Evolutionary conservation across 78 protist species (phyloP).

Genomic region (Isochrysis galbana): DNA sequence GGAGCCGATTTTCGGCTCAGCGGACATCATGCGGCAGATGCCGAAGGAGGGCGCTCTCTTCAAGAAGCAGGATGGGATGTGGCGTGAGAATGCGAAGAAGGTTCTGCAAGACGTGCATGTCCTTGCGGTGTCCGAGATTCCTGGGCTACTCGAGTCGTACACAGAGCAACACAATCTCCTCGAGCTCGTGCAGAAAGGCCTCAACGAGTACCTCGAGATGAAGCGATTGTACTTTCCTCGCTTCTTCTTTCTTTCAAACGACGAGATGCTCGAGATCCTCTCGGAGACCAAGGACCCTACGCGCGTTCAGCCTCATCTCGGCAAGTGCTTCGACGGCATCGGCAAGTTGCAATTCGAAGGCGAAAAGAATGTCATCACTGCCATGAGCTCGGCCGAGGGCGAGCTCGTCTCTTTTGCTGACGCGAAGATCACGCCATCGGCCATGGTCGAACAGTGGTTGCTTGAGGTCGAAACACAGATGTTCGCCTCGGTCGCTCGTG

Average conservation of each 20-base stretch:
- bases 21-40: slow-evolving; percentile 72
- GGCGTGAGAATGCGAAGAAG: slow-evolving; percentile 51
- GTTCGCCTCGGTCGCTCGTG: not conserved
- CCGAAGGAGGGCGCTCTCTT: slow-evolving; percentile 68
- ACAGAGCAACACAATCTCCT: slow-evolving; percentile 55
- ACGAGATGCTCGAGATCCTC: slow-evolving; percentile 77
- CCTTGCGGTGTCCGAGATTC: slow-evolving; percentile 27
- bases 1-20: slow-evolving; percentile 73
- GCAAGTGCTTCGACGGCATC: slow-evolving; percentile 81
- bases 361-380: slow-evolving; percentile 23
- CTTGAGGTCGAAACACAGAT: slow-evolving; percentile 43
- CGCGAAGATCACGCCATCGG: not conserved
- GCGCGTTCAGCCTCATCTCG: slow-evolving; percentile 81
- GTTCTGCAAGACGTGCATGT: slow-evolving; percentile 45
- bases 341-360: slow-evolving; percentile 52
- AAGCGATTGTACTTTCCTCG: slow-evolving; percentile 77
- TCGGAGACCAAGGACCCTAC: slow-evolving; percentile 72
- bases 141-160: slow-evolving; percentile 44
- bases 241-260: slow-evolving; percentile 81
- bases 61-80: slow-evolving; percentile 59
- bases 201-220: slow-evolving; percentile 70
- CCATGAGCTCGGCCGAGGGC: slow-evolving; percentile 59
- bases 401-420: slow-evolving; percentile 53
- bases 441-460: slow-evolving; percentile 78
- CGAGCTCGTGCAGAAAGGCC: slow-evolving; percentile 65